Base-by-base conservation (phyloP, 345 rosid genomes). In the Raphanus raphanistrum region DNA sequence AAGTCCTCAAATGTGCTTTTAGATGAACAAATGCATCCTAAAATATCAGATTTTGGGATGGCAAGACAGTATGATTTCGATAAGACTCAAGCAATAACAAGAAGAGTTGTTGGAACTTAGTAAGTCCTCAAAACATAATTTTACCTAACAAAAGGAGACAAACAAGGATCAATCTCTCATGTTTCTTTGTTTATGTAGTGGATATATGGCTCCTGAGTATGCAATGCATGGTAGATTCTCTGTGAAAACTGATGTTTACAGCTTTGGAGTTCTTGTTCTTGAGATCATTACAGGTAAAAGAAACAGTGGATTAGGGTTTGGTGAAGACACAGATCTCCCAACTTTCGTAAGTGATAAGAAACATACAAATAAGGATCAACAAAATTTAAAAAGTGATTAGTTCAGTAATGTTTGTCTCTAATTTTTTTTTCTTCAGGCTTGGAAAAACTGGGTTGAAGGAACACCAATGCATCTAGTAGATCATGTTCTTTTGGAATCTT, bases 381-480 rank as follows among this genome's bases (percentile, higher is more conserved):
- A 60, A 33, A 35, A 6, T 33, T 35, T 25, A 76, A 69, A 55
- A 2, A 58, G 7, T 75, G 66, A 45, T 60, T 41, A 2, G 2
- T 15, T 28, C 12, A 73, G 27, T 64, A 35, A 41, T 41, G 52
- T 60, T 43, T 45, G 26, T 12, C 32, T 62, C 26, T 41, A 0
- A 21, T 21, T 41, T 45, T 0, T 6, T 52, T 12, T 21, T 72
- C 28, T 81, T 45, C 66, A 86, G 87, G 87, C 83, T 62, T 84
- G 85, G 86, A 76, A 26, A 32, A 36, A 79, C 11, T 85, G 87
- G 85, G 67, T 45, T 36, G 82, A 76, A 67, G 78, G 48, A 10
- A 80, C 71, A 63, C 29, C 55, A 62, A 33, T 65, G 62, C 83
- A 83, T 26, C 12, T 83, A 31, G 21, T 83, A 3, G 78, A 83